Percentiles rank a stretch among this genome's conserved stretches.
Conservation (phyloP, 1,284 basidiomycete species). For the Ceratobasidium theobromae region DNA sequence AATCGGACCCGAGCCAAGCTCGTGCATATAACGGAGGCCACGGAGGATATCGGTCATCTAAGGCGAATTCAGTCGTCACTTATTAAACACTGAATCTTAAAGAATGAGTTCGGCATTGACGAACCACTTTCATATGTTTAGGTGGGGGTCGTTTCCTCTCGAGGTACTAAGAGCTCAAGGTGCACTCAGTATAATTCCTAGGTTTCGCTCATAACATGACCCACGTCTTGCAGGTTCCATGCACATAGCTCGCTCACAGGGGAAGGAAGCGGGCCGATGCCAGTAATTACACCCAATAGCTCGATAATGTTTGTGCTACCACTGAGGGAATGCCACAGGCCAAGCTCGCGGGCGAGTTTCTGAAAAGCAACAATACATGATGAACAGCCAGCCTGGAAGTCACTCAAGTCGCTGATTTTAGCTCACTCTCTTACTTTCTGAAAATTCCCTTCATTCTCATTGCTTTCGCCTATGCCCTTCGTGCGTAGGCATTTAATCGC, state of each 20-base stretch:
- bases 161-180: not conserved
- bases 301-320: not conserved
- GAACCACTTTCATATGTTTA: conserved; percentile 10
- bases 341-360: conserved; percentile 21
- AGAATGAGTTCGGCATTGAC: not conserved
- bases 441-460: not conserved
- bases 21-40: conserved; percentile 12
- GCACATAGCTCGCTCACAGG: conserved; percentile 3
- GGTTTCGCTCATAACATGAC: not conserved
- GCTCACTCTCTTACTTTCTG: too few relatives aligned
- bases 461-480: not conserved
- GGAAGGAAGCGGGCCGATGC: conserved; percentile 6
- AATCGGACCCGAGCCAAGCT: not conserved
- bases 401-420: too few relatives aligned
- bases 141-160: conserved; percentile 1
- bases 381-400: too few relatives aligned
- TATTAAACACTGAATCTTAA: not conserved
- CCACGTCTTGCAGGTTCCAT: conserved; percentile 7
- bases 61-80: not conserved
- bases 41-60: conserved; percentile 11
- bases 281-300: conserved; percentile 1
- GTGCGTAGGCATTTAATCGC: conserved; percentile 2
- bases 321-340: conserved; percentile 12
- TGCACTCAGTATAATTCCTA: not conserved
- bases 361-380: too few relatives aligned